These are phyloP conservation scores for Ascodesmis nigricans DNA, from an alignment of 495 filamentous ascomycete species.

Conservation along the genomic window DNA sequence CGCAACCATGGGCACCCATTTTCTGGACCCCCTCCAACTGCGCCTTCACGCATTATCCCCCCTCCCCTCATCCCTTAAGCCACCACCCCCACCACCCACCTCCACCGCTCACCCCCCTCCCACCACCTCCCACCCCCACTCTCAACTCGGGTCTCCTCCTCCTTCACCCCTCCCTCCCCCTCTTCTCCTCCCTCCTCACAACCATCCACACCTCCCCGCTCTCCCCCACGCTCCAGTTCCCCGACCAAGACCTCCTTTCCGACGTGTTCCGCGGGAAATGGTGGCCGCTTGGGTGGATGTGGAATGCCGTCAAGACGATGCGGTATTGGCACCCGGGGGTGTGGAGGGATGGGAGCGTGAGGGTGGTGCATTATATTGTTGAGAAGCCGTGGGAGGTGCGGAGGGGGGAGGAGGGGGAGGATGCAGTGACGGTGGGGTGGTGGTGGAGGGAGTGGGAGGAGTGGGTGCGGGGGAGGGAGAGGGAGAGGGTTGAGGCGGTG, in stretches of 20 bases:
- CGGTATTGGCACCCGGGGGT: conserved; percentile 31
- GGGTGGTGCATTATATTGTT: conserved; percentile 32
- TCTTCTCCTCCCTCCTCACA: conserved; percentile 24
- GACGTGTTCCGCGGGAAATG: conserved; percentile 27
- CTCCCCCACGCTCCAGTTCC: conserved; percentile 26
- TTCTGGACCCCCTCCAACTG: conserved; percentile 31
- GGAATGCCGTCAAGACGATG: conserved; percentile 34
- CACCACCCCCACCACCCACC: conserved; percentile 21
- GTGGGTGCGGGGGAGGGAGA: conserved; percentile 17
- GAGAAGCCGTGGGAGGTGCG: conserved; percentile 34
- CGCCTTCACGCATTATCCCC: conserved; percentile 29
- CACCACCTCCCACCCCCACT: conserved; percentile 19
- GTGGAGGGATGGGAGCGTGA: conserved; percentile 32
- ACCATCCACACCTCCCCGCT: conserved; percentile 23
- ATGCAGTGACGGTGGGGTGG: conserved; percentile 28
- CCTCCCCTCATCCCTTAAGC: too few relatives aligned
- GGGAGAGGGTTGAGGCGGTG: background rate
- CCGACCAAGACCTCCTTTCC: conserved; percentile 33
- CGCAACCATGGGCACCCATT: conserved; percentile 27
- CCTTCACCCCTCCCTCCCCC: conserved; percentile 21
- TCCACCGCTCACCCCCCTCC: conserved; percentile 15
- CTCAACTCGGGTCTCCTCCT: conserved; percentile 27
- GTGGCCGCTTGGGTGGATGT: conserved; percentile 27
- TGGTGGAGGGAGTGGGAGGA: conserved; percentile 26
- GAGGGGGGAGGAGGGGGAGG: conserved; percentile 24